Base-by-base conservation (phyloP, 139 green algal species). In the Chara braunii region DNA sequence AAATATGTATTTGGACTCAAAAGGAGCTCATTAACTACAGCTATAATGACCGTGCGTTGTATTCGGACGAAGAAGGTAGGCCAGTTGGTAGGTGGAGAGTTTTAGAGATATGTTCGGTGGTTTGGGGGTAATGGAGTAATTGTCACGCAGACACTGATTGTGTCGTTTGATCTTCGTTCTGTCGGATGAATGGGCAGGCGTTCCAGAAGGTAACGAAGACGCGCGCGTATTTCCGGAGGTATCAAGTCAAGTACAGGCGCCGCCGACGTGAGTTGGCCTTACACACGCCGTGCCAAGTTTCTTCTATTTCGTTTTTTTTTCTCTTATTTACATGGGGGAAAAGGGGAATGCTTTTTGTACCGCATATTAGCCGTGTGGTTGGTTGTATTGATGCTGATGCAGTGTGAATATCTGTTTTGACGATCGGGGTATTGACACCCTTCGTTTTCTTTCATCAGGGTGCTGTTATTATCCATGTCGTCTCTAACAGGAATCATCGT, bases 231-330 rank as follows among this genome's bases (percentile, higher is more conserved):
- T 95, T 89, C 84, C 87, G 77, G 66, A 80, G 90, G 29, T 95
- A 83, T 80, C 90, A 91, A 77, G 90, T 96, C 60, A 96, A 96
- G 82, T 96, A 94, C 85, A 79, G 78, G 67, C 59, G 83, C 34
- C 75, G 85, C 32, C 54, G 85, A 33, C 89, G 74, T 80, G 22
- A 24, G 68, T 69, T 64, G 18, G 35, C 22, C 18, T 12, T 14
- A 12, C 18, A 12, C 40, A 18, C 18, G 40, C 40, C 40, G 18
- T 18, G 40, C 40, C 18, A 18, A 26, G 40, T 18, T 26, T 18
- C 40, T 18, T 18, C 40, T n/a, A n/a, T n/a, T n/a, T n/a, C n/a
- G n/a, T n/a, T n/a, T n/a, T n/a, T n/a, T n/a, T n/a, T n/a, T n/a
- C n/a, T n/a, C n/a, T n/a, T 26, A 48, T 48, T 18, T 48, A 48